Evolutionary conservation across 768 basidiomycete species (phyloP).

Genomic region (Rhizopogon rudus): DNA sequence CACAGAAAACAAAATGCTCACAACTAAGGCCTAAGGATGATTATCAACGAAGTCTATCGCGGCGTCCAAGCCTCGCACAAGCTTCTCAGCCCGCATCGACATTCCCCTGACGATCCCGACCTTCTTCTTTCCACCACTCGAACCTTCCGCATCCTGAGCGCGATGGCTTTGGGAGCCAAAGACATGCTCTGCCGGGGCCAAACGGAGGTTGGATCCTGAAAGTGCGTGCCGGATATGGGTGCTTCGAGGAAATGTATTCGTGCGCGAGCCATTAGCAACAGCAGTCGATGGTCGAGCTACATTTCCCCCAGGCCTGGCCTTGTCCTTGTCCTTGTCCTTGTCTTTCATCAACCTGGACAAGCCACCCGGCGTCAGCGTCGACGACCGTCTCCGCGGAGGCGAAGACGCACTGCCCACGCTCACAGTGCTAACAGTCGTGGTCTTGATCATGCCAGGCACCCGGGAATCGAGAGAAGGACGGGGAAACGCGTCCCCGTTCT

Average conservation of each 20-base stretch:
- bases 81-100: conserved; percentile 28
- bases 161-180: background rate
- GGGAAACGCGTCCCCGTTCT: conserved; percentile 1
- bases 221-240: conserved; percentile 14
- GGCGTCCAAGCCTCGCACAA: conserved; percentile 35
- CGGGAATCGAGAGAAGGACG: conserved; percentile 3
- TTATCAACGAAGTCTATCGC: conserved; percentile 37
- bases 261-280: background rate
- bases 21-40: background rate
- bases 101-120: conserved; percentile 27
- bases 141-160: conserved; percentile 4
- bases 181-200: conserved; percentile 6
- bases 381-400: conserved; percentile 18
- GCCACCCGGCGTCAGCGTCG: conserved; percentile 15
- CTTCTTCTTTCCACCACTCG: conserved; percentile 25
- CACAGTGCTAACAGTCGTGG: conserved; percentile 19
- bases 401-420: conserved; percentile 12
- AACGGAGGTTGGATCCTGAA: conserved; percentile 23
- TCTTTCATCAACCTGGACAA: conserved; percentile 2
- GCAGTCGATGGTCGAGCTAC: background rate
- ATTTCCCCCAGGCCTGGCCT: background rate
- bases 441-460: background rate
- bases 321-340: conserved; percentile 9
- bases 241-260: background rate
- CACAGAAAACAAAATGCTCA: background rate